phyloP scores from a whole-genome alignment of 2,329 filamentous ascomycete genomes.

The Alternaria brassicicola region DNA sequence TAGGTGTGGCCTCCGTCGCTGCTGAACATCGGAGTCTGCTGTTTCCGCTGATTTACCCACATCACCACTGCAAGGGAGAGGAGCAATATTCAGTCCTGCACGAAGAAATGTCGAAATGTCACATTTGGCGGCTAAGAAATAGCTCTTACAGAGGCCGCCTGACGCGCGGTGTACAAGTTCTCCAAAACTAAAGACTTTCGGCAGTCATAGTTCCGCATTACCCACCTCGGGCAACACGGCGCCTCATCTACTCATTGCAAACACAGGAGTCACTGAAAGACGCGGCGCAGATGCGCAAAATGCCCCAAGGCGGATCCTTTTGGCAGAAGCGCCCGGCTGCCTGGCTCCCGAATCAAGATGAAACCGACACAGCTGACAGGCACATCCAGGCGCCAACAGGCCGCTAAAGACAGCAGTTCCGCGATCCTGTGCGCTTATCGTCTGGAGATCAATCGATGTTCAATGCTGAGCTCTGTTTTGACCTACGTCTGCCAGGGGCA shows the following conservation, averaged over 20 bases:
- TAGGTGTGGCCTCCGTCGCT: not conserved
- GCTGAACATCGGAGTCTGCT: not conserved
- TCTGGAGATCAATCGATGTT: constrained; percentile 15
- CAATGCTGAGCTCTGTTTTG: constrained; percentile 14
- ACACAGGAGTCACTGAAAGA: not conserved
- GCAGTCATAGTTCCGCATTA: not conserved
- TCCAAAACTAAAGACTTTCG: not conserved
- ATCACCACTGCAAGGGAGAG: not conserved
- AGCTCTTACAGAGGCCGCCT: not conserved
- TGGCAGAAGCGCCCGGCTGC: constrained; percentile 23
- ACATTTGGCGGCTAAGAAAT: not conserved
- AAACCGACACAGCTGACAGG: constrained; percentile 35
- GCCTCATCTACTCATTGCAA: not conserved
- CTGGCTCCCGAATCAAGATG: constrained; percentile 28
- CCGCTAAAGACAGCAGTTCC: constrained; percentile 7
- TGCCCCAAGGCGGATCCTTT: not conserved
- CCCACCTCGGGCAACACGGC: not conserved
- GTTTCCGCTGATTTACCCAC: not conserved
- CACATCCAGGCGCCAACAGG: constrained; percentile 7
- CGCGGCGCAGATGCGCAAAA: constrained; percentile 7
- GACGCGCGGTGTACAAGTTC: not conserved
- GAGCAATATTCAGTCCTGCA: not conserved
- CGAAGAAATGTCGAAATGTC: not conserved
- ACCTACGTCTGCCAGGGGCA: constrained; percentile 1
- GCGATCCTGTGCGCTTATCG: constrained; percentile 24